A percentile compares a stretch with the other conserved stretches of the same genome.
Evolutionary conservation across 768 basidiomycete genomes (phyloP).

Genomic region (Paxillus involutus): DNA sequence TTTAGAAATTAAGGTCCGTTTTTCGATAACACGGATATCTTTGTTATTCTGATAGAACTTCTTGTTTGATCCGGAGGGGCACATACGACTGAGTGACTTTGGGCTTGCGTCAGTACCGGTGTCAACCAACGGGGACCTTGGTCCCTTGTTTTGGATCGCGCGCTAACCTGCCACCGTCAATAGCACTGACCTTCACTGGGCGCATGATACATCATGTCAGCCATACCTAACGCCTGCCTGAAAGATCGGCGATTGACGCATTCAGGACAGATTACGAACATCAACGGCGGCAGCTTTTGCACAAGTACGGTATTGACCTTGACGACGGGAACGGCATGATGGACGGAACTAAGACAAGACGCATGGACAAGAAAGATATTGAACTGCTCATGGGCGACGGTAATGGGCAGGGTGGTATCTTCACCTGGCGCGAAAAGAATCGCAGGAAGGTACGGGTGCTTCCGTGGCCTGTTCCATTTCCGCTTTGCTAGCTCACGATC

Average conservation of each 20-base stretch:
- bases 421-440: constrained; percentile 96
- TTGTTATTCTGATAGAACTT: constrained; percentile 68
- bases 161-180: constrained; percentile 22
- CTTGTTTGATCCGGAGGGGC: constrained; percentile 89
- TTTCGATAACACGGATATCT: constrained; percentile 23
- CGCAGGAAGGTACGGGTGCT: constrained; percentile 70
- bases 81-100: constrained; percentile 94
- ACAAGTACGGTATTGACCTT: constrained; percentile 94
- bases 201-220: constrained; percentile 90
- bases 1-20: constrained; percentile 29
- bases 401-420: constrained; percentile 77
- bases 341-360: constrained; percentile 73
- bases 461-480: constrained; percentile 30
- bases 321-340: constrained; percentile 68
- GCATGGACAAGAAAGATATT: constrained; percentile 78
- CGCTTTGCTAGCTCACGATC: constrained; percentile 19
- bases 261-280: constrained; percentile 80
- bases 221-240: constrained; percentile 5
- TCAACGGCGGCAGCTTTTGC: constrained; percentile 82
- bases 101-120: constrained; percentile 79
- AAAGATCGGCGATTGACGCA: constrained; percentile 14
- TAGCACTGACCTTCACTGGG: constrained; percentile 94
- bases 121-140: constrained; percentile 23
- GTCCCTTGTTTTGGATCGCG: constrained; percentile 8
- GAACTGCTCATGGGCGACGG: constrained; percentile 84